Conservation (phyloP, 2,329 filamentous ascomycete species). For the Phyllosticta paracitricarpa region DNA sequence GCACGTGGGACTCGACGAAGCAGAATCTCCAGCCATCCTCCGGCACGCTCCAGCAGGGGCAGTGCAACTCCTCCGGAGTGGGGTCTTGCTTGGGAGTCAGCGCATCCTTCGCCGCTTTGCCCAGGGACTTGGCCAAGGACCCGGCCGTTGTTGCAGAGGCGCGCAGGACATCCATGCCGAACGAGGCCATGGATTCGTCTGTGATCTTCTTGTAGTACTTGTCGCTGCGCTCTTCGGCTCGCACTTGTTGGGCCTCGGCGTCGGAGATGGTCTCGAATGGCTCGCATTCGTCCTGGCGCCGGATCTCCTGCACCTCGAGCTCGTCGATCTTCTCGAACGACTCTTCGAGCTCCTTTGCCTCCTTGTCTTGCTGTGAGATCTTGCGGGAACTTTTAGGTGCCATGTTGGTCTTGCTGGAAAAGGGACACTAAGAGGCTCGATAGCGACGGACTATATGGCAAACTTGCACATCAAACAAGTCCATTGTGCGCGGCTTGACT, state of each 20-base stretch:
- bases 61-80: background rate
- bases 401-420: background rate
- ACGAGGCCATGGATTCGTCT: background rate
- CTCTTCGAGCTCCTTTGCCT: background rate
- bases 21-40: background rate
- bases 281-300: background rate
- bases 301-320: background rate
- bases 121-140: background rate
- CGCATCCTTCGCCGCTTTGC: conserved; percentile 24
- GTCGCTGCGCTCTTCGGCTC: background rate
- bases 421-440: background rate
- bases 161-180: conserved; percentile 1
- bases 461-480: background rate
- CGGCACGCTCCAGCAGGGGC: conserved; percentile 2
- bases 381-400: background rate
- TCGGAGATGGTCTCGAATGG: background rate
- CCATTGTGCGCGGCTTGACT: background rate
- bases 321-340: background rate
- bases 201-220: background rate
- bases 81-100: conserved; percentile 17
- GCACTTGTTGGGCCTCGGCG: background rate
- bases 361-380: background rate
- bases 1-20: background rate
- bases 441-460: background rate
- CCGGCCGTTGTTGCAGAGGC: background rate